Base-by-base conservation (phyloP, 331 rosid species). In the Erythrophleum ivorense region DNA sequence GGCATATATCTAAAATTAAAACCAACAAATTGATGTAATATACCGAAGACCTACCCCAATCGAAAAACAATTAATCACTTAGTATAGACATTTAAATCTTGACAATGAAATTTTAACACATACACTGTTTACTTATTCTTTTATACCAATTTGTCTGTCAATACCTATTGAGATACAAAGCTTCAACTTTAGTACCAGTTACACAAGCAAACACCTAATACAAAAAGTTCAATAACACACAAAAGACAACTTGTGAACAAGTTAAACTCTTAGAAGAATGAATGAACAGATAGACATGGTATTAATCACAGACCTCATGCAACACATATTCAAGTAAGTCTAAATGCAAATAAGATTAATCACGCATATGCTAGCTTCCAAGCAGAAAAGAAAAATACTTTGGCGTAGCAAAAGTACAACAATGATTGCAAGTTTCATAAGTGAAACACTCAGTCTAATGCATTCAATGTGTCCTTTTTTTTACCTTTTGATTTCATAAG, bases 21-120 rank as follows among this genome's bases (percentile, higher is more conserved):
- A 11, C 19, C 48, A 54, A 72, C 73, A 57, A 49, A 33, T n/a
- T 55, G 29, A 45, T 10, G 50, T 58, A 19, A 34, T 43, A 57
- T 59, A 31, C 7, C 75, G 75, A 74, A 49, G 78, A 60, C 66
- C 21, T 46, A 55, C 58, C 59, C 70, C 68, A 54, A 57, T 33
- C 18, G 0, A 59, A 15, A 72, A 70, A 59, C 55, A 62, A n/a
- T 69, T 14, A 48, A 48, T 48, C 52, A 75, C 33, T 50, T 58
- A 21, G 53, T 68, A 76, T 7, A n/a, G 64, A 84, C 58, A 80
- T 76, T 41, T 15, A 80, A 60, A 62, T 16, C 76, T 50, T 48
- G 52, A 54, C 67, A 71, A 58, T 40, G 59, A 4, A 73, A 78
- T 57, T 68, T 38, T 16, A 53, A 58, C 76, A 53, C 59, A 73